Conservation (phyloP, 1,284 basidiomycete genomes). For the Ganoderma sp. region DNA sequence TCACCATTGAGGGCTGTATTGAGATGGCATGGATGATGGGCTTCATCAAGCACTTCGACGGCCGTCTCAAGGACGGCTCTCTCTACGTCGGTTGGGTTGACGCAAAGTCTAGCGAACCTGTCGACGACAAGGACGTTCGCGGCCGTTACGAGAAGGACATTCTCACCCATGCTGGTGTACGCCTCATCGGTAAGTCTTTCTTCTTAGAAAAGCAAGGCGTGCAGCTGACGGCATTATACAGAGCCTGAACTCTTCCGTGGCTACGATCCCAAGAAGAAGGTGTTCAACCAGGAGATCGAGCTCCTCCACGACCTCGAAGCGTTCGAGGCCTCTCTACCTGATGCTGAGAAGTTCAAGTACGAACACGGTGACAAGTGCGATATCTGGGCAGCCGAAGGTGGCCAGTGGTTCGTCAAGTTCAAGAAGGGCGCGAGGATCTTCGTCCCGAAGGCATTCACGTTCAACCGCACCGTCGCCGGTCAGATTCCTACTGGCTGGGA, state of each 20-base stretch:
- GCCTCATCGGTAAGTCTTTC: slow-evolving; percentile 79
- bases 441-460: slow-evolving; percentile 95
- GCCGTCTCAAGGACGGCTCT: slow-evolving; percentile 89
- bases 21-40: slow-evolving; percentile 99
- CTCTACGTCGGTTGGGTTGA: slow-evolving; percentile 99
- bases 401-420: slow-evolving; percentile 97
- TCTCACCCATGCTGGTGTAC: slow-evolving; percentile 90
- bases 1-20: slow-evolving; percentile 96
- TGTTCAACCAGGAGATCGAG: slow-evolving; percentile 97
- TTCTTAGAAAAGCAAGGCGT: too few species aligned
- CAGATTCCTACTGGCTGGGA: slow-evolving; percentile 98
- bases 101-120: slow-evolving; percentile 91
- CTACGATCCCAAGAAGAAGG: slow-evolving; percentile 96
- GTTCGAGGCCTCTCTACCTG: slow-evolving; percentile 89
- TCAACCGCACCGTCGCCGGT: slow-evolving; percentile 93
- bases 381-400: slow-evolving; percentile 88
- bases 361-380: slow-evolving; percentile 98
- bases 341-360: slow-evolving; percentile 94
- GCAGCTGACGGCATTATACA: slow-evolving; percentile 43
- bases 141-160: slow-evolving; percentile 96
- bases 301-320: slow-evolving; percentile 97
- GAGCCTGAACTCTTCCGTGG: slow-evolving; percentile 98
- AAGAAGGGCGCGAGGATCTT: slow-evolving; percentile 97
- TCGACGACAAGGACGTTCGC: slow-evolving; percentile 97
- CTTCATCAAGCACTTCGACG: slow-evolving; percentile 97